A percentile compares a stretch with the other conserved stretches of the same genome.
Evolutionary conservation across 2,329 filamentous ascomycete genomes (phyloP).

Genomic region (Epichloe hybrida): DNA sequence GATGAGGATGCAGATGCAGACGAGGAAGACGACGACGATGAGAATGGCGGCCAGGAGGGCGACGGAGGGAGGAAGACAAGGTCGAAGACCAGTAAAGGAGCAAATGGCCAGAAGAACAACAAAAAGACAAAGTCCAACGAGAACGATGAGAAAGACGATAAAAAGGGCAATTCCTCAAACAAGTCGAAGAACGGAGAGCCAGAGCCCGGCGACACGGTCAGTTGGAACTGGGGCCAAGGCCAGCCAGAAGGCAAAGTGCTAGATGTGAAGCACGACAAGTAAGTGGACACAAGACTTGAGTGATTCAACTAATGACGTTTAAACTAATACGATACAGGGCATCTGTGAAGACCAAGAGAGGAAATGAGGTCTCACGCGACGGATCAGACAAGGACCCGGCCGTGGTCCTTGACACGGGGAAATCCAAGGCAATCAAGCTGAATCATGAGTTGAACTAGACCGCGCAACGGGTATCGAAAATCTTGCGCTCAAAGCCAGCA

Average conservation of each 20-base stretch:
- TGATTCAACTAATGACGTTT: neutral
- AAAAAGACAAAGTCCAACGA: neutral
- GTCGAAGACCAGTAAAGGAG: neutral
- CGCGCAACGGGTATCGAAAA: neutral
- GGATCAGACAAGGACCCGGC: conserved; percentile 28
- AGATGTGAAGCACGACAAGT: conserved; percentile 30
- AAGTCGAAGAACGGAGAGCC: conserved; percentile 14
- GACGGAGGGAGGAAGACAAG: neutral
- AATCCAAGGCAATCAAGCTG: conserved; percentile 5
- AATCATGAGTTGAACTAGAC: conserved; percentile 6
- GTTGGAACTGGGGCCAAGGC: conserved; percentile 32
- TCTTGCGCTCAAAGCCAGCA: neutral
- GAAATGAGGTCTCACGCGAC: conserved; percentile 26
- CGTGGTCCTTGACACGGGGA: conserved; percentile 24
- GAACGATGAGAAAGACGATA: neutral
- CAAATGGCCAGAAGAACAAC: neutral
- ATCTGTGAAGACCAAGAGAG: conserved; percentile 26
- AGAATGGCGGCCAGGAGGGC: neutral
- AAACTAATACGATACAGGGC: conserved; percentile 13
- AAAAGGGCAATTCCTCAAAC: conserved; percentile 3
- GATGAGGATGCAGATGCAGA: conserved; percentile 1
- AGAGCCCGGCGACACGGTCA: conserved; percentile 28
- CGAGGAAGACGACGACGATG: too few relatives aligned
- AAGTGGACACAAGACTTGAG: conserved; percentile 6
- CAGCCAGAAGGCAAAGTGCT: conserved; percentile 30